phyloP scores from a whole-genome alignment of 495 filamentous ascomycete species.

The Penicillium bovifimosum region DNA sequence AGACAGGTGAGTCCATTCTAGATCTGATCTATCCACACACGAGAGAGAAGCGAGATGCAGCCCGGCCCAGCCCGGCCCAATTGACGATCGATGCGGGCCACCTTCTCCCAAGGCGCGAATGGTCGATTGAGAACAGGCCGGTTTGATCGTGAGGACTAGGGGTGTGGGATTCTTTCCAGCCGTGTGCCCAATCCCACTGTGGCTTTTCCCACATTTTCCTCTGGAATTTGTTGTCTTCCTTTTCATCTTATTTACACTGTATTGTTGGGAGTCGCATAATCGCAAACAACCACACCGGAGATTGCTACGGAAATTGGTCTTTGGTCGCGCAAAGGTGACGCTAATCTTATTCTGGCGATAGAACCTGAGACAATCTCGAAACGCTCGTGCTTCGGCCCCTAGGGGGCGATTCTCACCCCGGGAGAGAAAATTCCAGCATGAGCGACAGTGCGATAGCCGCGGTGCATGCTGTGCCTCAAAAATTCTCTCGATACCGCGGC shows the following conservation, averaged over 20 bases:
- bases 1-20: neutral
- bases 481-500: conserved; percentile 38
- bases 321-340: neutral
- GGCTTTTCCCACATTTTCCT: neutral
- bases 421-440: neutral
- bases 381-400: neutral
- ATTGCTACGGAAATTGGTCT: neutral
- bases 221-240: neutral
- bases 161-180: neutral
- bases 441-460: neutral
- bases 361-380: neutral
- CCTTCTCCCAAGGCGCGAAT: neutral
- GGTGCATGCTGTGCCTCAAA: conserved; percentile 18
- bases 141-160: conserved; percentile 2
- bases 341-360: neutral
- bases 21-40: neutral
- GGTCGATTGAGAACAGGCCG: conserved; percentile 5
- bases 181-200: neutral
- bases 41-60: neutral
- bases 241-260: neutral
- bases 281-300: neutral
- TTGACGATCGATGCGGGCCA: neutral
- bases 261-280: neutral
- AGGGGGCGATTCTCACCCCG: neutral
- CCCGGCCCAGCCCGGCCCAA: neutral